Evolutionary conservation across 257 asterid species (phyloP).

Genomic region (Perilla frutescens): DNA sequence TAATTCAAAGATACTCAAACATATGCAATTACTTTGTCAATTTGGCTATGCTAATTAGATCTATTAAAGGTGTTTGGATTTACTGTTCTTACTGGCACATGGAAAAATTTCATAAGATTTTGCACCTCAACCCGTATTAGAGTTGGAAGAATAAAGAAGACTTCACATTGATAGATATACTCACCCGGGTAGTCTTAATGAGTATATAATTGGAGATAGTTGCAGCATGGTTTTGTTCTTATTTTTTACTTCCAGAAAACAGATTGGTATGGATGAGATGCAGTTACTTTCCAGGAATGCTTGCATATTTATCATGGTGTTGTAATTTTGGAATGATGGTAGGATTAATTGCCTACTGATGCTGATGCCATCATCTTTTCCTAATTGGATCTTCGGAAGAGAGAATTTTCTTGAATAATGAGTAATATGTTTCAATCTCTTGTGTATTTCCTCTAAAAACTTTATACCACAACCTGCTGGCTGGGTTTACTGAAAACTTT

Average conservation of each 20-base stretch:
- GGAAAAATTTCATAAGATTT: background rate
- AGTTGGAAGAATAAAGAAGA: background rate
- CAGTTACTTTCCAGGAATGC: background rate
- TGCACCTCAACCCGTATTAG: background rate
- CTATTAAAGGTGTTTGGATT: background rate
- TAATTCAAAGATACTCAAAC: background rate
- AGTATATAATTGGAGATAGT: constrained; percentile 3
- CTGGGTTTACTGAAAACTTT: constrained; percentile 1
- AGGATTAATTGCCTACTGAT: background rate
- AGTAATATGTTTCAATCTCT: background rate
- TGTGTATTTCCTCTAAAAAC: background rate
- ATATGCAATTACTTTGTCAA: background rate
- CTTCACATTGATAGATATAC: background rate
- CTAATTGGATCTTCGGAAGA: constrained; percentile 18
- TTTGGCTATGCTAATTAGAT: constrained; percentile 4
- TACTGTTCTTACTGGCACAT: background rate
- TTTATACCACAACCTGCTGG: background rate
- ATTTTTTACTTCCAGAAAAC: background rate
- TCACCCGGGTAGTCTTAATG: background rate
- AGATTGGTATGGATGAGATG: background rate
- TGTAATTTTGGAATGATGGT: background rate
- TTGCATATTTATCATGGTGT: background rate
- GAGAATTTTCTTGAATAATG: background rate
- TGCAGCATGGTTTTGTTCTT: background rate
- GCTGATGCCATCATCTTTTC: background rate